Percentiles rank a stretch among this genome's conserved stretches.
Conservation (phyloP, 1,284 basidiomycete species). For the Malassezia obtusa region DNA sequence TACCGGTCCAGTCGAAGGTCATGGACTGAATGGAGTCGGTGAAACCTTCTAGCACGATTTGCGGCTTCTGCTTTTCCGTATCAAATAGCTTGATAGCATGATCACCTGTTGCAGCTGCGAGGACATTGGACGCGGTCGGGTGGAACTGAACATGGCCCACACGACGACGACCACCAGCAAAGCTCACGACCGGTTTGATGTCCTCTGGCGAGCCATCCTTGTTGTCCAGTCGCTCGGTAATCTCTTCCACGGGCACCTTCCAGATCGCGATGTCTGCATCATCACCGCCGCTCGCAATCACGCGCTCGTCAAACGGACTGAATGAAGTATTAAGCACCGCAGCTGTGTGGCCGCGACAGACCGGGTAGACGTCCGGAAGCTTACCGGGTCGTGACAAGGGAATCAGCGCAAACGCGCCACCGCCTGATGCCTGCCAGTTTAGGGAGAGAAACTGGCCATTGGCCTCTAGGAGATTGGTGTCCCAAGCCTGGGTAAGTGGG, state of each 20-base stretch:
- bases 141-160: conserved; percentile 91
- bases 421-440: conserved; percentile 89
- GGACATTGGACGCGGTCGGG: conserved; percentile 75
- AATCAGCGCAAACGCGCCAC: conserved; percentile 85
- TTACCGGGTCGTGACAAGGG: conserved; percentile 57
- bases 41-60: conserved; percentile 62
- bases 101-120: conserved; percentile 80
- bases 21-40: conserved; percentile 79
- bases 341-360: conserved; percentile 72
- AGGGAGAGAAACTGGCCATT: conserved; percentile 63
- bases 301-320: conserved; percentile 83
- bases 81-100: conserved; percentile 87
- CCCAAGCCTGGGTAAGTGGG: conserved; percentile 60
- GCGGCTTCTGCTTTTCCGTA: conserved; percentile 46
- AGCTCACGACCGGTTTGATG: conserved; percentile 60
- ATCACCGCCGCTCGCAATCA: conserved; percentile 82
- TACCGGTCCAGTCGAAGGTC: conserved; percentile 73
- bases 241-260: conserved; percentile 59
- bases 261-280: conserved; percentile 88
- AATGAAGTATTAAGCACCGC: conserved; percentile 92
- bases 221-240: conserved; percentile 50
- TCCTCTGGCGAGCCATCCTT: conserved; percentile 50
- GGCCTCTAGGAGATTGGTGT: conserved; percentile 84
- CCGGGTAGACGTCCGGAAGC: conserved; percentile 81
- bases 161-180: conserved; percentile 57